These are phyloP conservation scores for Linnemannia zychae DNA, from an alignment of 192 early-diverging fungal genomes.

Conservation along the genomic window DNA sequence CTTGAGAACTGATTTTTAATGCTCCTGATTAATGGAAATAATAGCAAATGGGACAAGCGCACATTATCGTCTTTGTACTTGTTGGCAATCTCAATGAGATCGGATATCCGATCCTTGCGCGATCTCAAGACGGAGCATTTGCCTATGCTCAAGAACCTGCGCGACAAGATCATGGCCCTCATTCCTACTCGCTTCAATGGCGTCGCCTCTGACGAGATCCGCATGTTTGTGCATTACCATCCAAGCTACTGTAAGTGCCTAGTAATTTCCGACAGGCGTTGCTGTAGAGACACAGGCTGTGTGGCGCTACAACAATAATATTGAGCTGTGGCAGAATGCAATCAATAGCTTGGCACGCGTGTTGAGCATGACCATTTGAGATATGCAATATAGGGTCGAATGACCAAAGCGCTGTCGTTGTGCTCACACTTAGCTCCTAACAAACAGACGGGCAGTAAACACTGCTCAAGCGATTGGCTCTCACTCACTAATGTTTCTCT, in stretches of 20 bases:
- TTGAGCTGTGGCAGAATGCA: background rate
- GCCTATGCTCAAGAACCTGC: conserved; percentile 73
- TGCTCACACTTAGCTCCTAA: background rate
- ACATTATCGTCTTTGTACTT: conserved; percentile 76
- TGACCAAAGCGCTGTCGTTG: background rate
- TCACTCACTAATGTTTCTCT: background rate
- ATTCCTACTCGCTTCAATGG: conserved; percentile 61
- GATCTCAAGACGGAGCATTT: conserved; percentile 72
- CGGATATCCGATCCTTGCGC: conserved; percentile 71
- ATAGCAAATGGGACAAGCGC: conserved; percentile 80
- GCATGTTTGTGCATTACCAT: conserved; percentile 85
- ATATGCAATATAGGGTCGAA: background rate
- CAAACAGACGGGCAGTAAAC: background rate
- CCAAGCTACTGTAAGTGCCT: conserved; percentile 77
- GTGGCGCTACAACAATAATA: background rate
- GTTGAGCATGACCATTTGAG: conserved; percentile 8
- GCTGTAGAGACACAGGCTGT: background rate
- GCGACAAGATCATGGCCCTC: conserved; percentile 59
- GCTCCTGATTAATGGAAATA: background rate
- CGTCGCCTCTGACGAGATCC: conserved; percentile 69
- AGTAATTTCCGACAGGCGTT: background rate
- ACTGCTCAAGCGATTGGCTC: background rate
- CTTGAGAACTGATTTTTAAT: background rate
- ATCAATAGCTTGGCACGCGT: conserved; percentile 1
- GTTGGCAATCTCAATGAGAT: conserved; percentile 69